These are phyloP conservation scores for Trametes elegans DNA, from an alignment of 768 basidiomycete genomes.

Conservation along the genomic window DNA sequence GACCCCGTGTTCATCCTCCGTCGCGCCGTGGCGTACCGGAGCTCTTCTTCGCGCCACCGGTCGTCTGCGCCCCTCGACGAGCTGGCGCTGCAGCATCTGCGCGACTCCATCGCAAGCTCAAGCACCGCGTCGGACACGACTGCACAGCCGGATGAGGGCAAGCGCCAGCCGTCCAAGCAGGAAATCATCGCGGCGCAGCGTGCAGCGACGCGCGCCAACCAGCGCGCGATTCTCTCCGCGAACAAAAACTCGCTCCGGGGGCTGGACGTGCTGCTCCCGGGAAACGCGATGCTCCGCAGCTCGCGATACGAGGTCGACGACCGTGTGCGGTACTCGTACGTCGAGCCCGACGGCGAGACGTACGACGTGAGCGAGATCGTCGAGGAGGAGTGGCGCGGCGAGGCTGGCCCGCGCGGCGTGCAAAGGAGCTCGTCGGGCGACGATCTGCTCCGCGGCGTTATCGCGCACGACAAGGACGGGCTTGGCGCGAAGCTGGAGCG, in stretches of 20 bases:
- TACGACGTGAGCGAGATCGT: conserved; percentile 93
- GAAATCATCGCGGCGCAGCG: conserved; percentile 95
- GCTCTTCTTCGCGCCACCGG: conserved; percentile 64
- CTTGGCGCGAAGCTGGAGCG: conserved; percentile 70
- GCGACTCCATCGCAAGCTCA: conserved; percentile 59
- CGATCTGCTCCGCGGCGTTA: conserved; percentile 69
- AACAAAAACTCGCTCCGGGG: conserved; percentile 84
- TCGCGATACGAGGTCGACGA: conserved; percentile 70
- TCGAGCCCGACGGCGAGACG: conserved; percentile 85
- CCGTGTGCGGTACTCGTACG: conserved; percentile 89
- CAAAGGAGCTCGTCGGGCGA: conserved; percentile 35
- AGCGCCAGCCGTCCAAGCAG: conserved; percentile 58
- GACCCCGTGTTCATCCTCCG: conserved; percentile 93
- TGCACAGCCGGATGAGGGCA: conserved; percentile 34
- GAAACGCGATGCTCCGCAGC: conserved; percentile 83
- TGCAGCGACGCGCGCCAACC: conserved; percentile 81
- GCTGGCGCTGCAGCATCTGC: conserved; percentile 69
- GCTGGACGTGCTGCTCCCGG: conserved; percentile 84
- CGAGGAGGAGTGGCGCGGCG: conserved; percentile 79
- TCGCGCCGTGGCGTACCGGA: conserved; percentile 73
- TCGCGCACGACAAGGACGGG: conserved; percentile 55
- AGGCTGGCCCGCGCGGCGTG: conserved; percentile 24
- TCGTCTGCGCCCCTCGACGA: conserved; percentile 81
- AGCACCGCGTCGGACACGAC: conserved; percentile 52
- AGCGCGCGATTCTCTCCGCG: conserved; percentile 79